Conservation (phyloP, 257 asterid species). For the Catharanthus roseus region DNA sequence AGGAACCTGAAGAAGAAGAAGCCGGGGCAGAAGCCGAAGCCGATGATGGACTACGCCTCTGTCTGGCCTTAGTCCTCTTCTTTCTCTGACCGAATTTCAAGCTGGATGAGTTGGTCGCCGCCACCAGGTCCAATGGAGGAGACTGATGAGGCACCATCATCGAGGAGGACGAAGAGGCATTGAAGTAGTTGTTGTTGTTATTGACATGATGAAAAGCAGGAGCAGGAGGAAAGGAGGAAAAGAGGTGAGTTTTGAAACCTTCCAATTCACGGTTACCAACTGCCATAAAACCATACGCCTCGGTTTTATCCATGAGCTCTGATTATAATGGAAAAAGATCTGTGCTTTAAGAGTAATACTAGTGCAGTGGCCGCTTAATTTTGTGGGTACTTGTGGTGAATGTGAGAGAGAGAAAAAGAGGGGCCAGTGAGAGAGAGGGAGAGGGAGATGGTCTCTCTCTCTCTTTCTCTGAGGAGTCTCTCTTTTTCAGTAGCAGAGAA, state of each 20-base stretch:
- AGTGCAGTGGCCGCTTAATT: too few species aligned
- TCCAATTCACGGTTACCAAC: constrained; percentile 7
- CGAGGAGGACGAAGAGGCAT: neutral
- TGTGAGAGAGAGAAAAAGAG: too few species aligned
- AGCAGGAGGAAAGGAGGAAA: neutral
- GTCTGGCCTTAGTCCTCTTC: constrained; percentile 4
- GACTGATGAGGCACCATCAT: neutral
- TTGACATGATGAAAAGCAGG: neutral
- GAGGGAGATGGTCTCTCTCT: too few species aligned
- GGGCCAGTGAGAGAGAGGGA: neutral
- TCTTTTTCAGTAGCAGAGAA: constrained; percentile 1
- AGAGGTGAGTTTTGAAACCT: neutral
- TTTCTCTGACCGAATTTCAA: constrained; percentile 4
- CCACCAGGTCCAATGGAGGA: constrained; percentile 3
- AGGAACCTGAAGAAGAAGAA: too few species aligned
- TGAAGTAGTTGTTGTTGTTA: neutral
- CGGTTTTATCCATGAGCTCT: neutral
- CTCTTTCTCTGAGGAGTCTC: too few species aligned
- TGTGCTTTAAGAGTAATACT: neutral
- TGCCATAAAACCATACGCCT: constrained; percentile 8
- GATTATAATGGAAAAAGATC: neutral
- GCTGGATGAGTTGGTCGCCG: neutral
- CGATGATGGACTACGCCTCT: neutral
- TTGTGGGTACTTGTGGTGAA: too few species aligned
- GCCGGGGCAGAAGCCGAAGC: too few species aligned